Evolutionary conservation across 306 rosid genomes (phyloP).

Genomic region (Cucumis hystrix): DNA sequence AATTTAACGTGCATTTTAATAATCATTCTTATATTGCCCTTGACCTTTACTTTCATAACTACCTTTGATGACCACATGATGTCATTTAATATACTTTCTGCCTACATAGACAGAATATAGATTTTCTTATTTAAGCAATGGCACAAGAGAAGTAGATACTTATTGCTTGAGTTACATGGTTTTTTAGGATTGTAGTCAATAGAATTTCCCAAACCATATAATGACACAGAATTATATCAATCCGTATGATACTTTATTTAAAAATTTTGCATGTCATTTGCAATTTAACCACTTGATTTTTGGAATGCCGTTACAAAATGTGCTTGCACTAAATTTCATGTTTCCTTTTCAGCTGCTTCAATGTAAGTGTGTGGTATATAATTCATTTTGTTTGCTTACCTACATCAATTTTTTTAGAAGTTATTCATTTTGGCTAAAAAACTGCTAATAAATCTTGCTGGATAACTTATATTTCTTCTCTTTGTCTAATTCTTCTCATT

Average conservation of each 20-base stretch:
- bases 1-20: neutral
- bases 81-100: neutral
- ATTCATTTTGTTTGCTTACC: neutral
- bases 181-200: neutral
- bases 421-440: neutral
- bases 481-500: neutral
- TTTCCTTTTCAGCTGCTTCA: neutral
- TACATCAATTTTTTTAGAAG: neutral
- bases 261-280: neutral
- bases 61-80: neutral
- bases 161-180: neutral
- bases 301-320: neutral
- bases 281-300: neutral
- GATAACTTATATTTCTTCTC: neutral
- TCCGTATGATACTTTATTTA: neutral
- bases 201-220: neutral
- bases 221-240: neutral
- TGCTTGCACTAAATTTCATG: neutral
- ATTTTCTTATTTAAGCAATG: neutral
- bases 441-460: neutral
- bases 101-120: neutral
- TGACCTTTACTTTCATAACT: neutral
- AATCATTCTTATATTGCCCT: neutral
- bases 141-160: neutral
- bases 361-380: neutral